Conservation (phyloP, 2,329 filamentous ascomycete genomes). For the Fonsecaea nubica region DNA sequence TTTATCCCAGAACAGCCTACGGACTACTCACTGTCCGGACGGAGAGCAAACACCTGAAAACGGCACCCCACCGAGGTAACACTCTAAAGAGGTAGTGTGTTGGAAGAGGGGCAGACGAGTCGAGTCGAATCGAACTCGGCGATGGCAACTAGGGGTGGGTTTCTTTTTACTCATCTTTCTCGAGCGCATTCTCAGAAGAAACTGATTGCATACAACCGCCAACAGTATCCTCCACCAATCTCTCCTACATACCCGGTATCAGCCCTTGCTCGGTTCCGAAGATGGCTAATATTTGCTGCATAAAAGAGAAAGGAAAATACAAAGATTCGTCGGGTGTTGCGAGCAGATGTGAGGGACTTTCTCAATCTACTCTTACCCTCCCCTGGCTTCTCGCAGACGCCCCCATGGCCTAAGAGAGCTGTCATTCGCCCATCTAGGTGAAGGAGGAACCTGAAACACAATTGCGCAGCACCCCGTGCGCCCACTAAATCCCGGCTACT, state of each 20-base stretch:
- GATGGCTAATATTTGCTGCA: neutral
- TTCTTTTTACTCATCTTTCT: neutral
- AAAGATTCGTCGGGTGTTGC: neutral
- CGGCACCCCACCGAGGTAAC: neutral
- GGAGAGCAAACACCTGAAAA: neutral
- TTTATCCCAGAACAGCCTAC: neutral
- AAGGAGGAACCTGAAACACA: slow-evolving; percentile 17
- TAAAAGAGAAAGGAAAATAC: neutral
- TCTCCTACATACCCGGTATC: neutral
- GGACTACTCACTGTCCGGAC: neutral
- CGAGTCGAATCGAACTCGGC: neutral
- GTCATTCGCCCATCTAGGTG: slow-evolving; percentile 13
- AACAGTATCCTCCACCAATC: neutral
- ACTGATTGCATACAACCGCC: neutral
- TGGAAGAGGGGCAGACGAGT: slow-evolving; percentile 1
- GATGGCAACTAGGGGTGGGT: neutral
- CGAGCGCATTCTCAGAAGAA: neutral
- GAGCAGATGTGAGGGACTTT: neutral
- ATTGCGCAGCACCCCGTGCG: slow-evolving; percentile 12
- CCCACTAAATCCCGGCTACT: slow-evolving; percentile 9
- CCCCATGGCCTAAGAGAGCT: slow-evolving; percentile 2
- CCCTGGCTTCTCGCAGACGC: neutral
- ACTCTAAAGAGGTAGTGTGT: neutral
- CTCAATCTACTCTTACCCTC: neutral
- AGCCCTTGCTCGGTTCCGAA: neutral